These are phyloP conservation scores for Pseudonitzschia pungens DNA, from an alignment of 108 stramenopile species.

Conservation along the genomic window DNA sequence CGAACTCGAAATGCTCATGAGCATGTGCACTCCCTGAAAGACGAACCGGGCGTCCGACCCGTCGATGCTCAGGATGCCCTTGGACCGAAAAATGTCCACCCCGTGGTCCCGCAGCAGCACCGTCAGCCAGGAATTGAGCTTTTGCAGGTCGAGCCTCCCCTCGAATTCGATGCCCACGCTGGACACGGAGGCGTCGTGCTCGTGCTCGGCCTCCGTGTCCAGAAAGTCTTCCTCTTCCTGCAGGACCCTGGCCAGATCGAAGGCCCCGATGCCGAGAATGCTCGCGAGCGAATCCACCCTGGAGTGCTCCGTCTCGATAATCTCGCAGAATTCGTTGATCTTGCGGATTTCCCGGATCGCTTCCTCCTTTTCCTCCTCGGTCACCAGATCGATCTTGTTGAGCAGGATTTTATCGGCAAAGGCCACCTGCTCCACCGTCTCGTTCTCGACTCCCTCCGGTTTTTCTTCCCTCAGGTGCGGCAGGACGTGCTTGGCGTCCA, in stretches of 20 bases:
- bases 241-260: not conserved
- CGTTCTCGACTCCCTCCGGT: slow-evolving; percentile 7
- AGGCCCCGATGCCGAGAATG: not conserved
- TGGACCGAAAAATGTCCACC: slow-evolving; percentile 6
- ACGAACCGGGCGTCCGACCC: slow-evolving; percentile 9
- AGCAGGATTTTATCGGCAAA: not conserved
- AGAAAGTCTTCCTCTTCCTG: slow-evolving; percentile 12
- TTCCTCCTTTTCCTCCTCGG: not conserved
- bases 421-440: slow-evolving; percentile 1
- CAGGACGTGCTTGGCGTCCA: slow-evolving; percentile 59
- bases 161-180: slow-evolving; percentile 10
- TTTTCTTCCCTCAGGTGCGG: slow-evolving; percentile 9
- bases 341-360: not conserved
- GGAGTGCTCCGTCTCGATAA: not conserved
- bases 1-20: not conserved
- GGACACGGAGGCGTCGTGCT: not conserved
- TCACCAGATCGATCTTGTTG: slow-evolving; percentile 3
- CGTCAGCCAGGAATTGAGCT: slow-evolving; percentile 7
- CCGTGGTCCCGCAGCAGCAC: slow-evolving; percentile 3
- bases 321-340: slow-evolving; percentile 6
- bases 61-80: slow-evolving; percentile 2
- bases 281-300: not conserved
- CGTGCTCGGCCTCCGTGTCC: not conserved
- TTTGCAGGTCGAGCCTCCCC: not conserved
- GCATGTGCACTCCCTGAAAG: slow-evolving; percentile 15